Conservation (phyloP, 805 yeast genomes). For the Wickerhamiella galacta region DNA sequence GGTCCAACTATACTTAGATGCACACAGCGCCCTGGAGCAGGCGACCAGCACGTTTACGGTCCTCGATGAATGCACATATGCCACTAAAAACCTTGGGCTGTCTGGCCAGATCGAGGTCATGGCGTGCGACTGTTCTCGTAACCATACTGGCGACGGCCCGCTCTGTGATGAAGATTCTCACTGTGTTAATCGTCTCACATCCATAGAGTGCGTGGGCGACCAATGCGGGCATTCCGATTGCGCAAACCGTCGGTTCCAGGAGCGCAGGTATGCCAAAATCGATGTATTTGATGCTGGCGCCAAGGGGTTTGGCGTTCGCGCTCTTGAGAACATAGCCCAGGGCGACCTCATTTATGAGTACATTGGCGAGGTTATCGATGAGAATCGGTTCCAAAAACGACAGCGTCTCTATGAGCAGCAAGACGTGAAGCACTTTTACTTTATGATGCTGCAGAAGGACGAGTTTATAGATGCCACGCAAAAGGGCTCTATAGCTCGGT, state of each 20-base stretch:
- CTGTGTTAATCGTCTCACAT: conserved; percentile 83
- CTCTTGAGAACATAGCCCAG: conserved; percentile 38
- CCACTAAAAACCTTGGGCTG: conserved; percentile 43
- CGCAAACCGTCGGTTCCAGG: conserved; percentile 86
- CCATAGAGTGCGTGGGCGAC: conserved; percentile 73
- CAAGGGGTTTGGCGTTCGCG: conserved; percentile 84
- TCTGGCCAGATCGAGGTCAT: conserved; percentile 66
- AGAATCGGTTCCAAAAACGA: conserved; percentile 51
- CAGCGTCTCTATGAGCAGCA: conserved; percentile 46
- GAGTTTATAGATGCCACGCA: conserved; percentile 90
- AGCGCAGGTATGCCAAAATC: conserved; percentile 52
- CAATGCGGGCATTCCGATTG: conserved; percentile 36
- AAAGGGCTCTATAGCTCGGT: conserved; percentile 77
- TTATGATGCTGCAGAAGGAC: conserved; percentile 87
- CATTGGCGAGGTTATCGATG: conserved; percentile 85
- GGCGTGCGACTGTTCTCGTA: conserved; percentile 73
- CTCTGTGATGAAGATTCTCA: conserved; percentile 80
- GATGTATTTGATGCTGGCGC: conserved; percentile 66
- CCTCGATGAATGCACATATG: conserved; percentile 45
- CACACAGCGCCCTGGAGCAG: conserved; percentile 27
- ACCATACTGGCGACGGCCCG: conserved; percentile 27
- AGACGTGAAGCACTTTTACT: conserved; percentile 68
- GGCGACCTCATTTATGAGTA: conserved; percentile 78
- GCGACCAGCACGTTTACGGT: conserved; percentile 43
- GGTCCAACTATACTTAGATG: conserved; percentile 9